phyloP scores from a whole-genome alignment of 306 rosid species.

The Prunus fruticosa region DNA sequence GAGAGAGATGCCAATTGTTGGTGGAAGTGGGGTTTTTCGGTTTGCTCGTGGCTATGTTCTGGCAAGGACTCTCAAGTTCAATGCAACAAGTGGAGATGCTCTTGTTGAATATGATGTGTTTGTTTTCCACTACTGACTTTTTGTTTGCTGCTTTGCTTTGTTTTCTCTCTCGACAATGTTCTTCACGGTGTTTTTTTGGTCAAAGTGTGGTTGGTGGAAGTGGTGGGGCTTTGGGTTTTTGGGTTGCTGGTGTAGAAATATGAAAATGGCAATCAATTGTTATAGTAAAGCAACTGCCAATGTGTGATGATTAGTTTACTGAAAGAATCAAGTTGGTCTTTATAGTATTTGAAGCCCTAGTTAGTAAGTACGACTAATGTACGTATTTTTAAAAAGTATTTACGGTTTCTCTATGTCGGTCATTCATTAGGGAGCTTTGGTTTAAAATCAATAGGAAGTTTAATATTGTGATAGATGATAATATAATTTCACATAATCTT shows the following conservation, averaged over 20 bases:
- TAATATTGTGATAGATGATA: no score
- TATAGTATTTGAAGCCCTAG: no score
- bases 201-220: background rate
- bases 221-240: background rate
- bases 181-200: background rate
- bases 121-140: constrained; percentile 38
- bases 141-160: background rate
- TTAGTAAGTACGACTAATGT: no score
- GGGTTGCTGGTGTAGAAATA: background rate
- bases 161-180: background rate
- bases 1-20: constrained; percentile 54
- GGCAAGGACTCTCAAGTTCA: constrained; percentile 28
- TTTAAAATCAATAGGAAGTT: no score
- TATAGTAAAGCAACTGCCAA: no score
- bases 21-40: constrained; percentile 47
- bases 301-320: no score
- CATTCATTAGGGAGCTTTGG: no score
- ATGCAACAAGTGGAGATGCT: constrained; percentile 27
- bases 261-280: no score
- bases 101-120: constrained; percentile 45
- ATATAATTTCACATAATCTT: no score
- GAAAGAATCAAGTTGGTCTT: no score
- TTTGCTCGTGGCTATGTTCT: constrained; percentile 55
- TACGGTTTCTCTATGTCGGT: no score
- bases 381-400: no score